A percentile compares a stretch with the other conserved stretches of the same genome.
Evolutionary conservation across 1,284 basidiomycete species (phyloP).

Genomic region (Fomitopsis betulina): DNA sequence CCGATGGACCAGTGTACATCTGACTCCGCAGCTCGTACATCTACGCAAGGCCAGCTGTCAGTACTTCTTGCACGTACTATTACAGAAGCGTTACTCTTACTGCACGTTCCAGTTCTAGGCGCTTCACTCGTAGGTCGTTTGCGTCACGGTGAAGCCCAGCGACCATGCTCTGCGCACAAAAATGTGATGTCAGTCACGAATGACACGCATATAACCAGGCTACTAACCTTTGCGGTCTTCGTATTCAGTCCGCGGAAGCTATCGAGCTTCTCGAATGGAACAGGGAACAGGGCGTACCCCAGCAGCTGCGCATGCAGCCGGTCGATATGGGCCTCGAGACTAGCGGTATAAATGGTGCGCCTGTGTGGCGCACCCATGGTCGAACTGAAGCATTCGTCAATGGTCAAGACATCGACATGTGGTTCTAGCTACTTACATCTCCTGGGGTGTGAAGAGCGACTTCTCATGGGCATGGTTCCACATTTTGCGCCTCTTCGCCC

Average conservation of each 20-base stretch:
- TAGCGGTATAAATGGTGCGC: slow-evolving; percentile 30
- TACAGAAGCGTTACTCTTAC: slow-evolving; percentile 31
- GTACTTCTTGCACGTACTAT: background rate
- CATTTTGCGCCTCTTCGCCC: slow-evolving; percentile 60
- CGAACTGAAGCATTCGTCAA: slow-evolving; percentile 37
- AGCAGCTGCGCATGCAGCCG: slow-evolving; percentile 25
- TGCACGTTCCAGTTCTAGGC: slow-evolving; percentile 62
- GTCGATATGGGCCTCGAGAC: slow-evolving; percentile 29
- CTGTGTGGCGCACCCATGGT: slow-evolving; percentile 57
- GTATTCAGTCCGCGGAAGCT: slow-evolving; percentile 39
- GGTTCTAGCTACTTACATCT: slow-evolving; percentile 42
- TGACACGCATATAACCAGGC: background rate
- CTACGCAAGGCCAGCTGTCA: background rate
- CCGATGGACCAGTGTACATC: background rate
- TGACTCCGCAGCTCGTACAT: background rate
- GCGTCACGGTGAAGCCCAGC: slow-evolving; percentile 63
- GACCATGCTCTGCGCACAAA: slow-evolving; percentile 55
- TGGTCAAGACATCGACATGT: background rate
- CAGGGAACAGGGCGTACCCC: slow-evolving; percentile 17
- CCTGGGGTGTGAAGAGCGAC: slow-evolving; percentile 57
- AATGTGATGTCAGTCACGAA: background rate
- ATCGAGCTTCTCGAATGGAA: slow-evolving; percentile 22
- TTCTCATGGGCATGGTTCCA: slow-evolving; percentile 76
- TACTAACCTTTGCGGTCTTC: slow-evolving; percentile 63
- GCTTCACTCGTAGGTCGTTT: slow-evolving; percentile 49